Evolutionary conservation across 164 flowering plant species (phyloP).

Genomic region (Chloranthus sessilifolius): DNA sequence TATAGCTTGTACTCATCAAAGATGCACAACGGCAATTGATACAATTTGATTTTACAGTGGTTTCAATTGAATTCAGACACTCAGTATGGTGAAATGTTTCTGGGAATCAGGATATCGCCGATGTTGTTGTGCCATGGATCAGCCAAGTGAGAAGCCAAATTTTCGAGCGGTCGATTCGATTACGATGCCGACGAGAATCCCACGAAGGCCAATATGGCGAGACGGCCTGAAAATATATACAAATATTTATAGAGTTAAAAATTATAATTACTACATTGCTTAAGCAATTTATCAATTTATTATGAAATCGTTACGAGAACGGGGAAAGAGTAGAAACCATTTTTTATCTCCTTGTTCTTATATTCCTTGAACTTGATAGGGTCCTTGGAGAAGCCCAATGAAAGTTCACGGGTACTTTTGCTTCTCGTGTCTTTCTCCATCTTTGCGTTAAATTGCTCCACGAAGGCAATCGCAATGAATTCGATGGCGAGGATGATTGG

Average conservation of each 20-base stretch:
- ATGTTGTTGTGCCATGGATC: conserved; percentile 99
- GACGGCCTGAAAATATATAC: conserved; percentile 60
- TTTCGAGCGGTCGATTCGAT: conserved; percentile 97
- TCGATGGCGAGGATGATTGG: conserved; percentile 86
- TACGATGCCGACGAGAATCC: conserved; percentile 91
- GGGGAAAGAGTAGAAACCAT: conserved; percentile 45
- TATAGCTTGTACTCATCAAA: conserved; percentile 9
- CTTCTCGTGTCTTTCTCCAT: conserved; percentile 95
- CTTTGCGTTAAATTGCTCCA: conserved; percentile 95
- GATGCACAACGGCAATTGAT: conserved; percentile 6
- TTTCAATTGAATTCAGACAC: neutral
- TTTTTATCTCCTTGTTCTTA: conserved; percentile 90
- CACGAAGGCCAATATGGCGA: conserved; percentile 90
- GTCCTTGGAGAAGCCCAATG: conserved; percentile 95
- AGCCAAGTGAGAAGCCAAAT: conserved; percentile 94
- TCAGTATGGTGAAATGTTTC: conserved; percentile 31
- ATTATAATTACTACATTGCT: neutral
- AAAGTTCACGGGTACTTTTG: conserved; percentile 96
- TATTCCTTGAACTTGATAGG: conserved; percentile 76
- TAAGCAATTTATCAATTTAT: too few species aligned
- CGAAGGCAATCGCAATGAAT: conserved; percentile 80
- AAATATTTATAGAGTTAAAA: too few species aligned
- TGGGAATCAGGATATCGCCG: conserved; percentile 77
- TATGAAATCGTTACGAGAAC: too few species aligned
- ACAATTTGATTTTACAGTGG: conserved; percentile 23